phyloP scores from a whole-genome alignment of 2,329 filamentous ascomycete genomes.

The Trichoderma guizhouense region DNA sequence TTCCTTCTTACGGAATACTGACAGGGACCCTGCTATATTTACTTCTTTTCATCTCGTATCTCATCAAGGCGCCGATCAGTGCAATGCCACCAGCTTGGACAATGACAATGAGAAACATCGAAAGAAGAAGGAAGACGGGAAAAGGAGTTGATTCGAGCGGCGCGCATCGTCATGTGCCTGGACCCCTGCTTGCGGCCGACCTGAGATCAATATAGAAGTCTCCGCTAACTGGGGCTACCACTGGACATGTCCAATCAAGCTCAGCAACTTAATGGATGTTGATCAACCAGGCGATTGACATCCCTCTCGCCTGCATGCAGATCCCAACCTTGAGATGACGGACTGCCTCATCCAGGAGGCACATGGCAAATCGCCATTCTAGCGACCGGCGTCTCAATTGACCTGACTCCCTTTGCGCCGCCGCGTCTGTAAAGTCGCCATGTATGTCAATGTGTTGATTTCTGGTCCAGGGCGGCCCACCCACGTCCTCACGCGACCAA shows the following conservation, averaged over 20 bases:
- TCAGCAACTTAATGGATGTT: not conserved
- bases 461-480: not conserved
- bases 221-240: not conserved
- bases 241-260: slow-evolving; percentile 4
- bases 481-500: not conserved
- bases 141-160: not conserved
- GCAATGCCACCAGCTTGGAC: not conserved
- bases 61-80: not conserved
- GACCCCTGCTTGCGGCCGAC: not conserved
- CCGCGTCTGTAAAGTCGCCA: not conserved
- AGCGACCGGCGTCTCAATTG: not conserved
- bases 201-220: not conserved
- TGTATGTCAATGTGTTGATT: not conserved
- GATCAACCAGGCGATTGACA: not conserved
- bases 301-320: not conserved
- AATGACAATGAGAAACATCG: not conserved
- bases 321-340: not conserved
- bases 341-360: not conserved
- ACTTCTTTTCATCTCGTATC: not conserved
- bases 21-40: not conserved
- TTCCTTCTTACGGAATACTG: not conserved
- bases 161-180: slow-evolving; percentile 9
- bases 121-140: not conserved
- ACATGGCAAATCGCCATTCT: not conserved
- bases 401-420: not conserved